Base-by-base conservation (phyloP, 2,329 filamentous ascomycete species). In the Xylariaceae sp. region DNA sequence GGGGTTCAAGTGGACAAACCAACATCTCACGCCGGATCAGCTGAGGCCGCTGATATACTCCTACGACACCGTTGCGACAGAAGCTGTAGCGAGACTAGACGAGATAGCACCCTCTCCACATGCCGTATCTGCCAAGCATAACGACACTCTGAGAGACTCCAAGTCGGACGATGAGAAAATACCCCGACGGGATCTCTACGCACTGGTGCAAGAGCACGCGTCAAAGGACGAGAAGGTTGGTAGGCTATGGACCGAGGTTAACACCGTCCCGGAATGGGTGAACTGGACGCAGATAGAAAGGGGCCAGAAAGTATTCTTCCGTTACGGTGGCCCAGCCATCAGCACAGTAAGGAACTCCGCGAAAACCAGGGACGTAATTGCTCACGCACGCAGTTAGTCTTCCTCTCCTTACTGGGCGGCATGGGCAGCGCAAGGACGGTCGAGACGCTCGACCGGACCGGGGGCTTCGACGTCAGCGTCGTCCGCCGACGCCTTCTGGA, bases 301-400 rank as follows among this genome's bases (percentile, higher is more conserved):
- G 63, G 88, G 88, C 0, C 88, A 92, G 66, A 81, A 87, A 61
- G 80, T 90, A 0, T 89, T 91, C 64, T 91, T 89, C 68, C 81
- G 88, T 34, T 92, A 91, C 68, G 86, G 82, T 16, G 83, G 82
- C 0, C 81, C 86, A 0, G 80, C 80, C 19, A 69, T 90, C 18
- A 86, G 84, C 7, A 83, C 73, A 9, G 76, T 76, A 64, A 63
- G 70, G 7, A 43, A 43, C 21, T 61, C 16, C n/a, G 32, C n/a
- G n/a, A 37, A 10, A 37, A 6, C 10, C 13, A 44, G 36, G 7
- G 18, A 19, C 2, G 16, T 37, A 8, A 12, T 36, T 16, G 39
- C 46, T 44, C 22, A 12, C 9, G 22, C 16, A 30, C 1, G 12
- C 30, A 66, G 67, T 69, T 63, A 71, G 80, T 83, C 8, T 87